Conservation (phyloP, 192 early-diverging fungal genomes). For the Coemansia aciculifera region DNA sequence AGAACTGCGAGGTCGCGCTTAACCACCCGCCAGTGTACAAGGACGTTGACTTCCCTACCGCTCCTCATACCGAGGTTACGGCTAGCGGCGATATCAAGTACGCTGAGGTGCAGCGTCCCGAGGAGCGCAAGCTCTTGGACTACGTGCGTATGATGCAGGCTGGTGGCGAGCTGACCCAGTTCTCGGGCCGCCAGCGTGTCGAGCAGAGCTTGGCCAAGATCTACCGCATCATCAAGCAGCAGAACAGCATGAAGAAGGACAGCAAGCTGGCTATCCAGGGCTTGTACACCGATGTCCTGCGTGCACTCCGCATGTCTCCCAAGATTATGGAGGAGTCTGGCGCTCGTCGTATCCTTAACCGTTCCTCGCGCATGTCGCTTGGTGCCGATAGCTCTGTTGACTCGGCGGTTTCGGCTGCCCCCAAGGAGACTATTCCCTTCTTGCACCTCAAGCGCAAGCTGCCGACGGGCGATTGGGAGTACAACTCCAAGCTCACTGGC, state of each 20-base stretch:
- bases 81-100: constrained; percentile 76
- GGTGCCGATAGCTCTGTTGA: constrained; percentile 13
- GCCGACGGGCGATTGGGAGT: constrained; percentile 25
- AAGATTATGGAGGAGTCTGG: constrained; percentile 65
- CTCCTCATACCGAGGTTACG: constrained; percentile 72
- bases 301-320: constrained; percentile 73
- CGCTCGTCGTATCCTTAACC: constrained; percentile 45
- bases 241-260: constrained; percentile 75
- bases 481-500: constrained; percentile 7
- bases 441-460: constrained; percentile 31
- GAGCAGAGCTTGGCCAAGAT: constrained; percentile 76
- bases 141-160: constrained; percentile 88
- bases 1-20: constrained; percentile 78
- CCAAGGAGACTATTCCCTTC: constrained; percentile 70
- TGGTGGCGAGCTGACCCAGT: constrained; percentile 70
- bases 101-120: constrained; percentile 72
- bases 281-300: constrained; percentile 79
- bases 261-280: constrained; percentile 75
- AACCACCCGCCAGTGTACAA: constrained; percentile 70
- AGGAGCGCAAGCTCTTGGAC: constrained; percentile 86
- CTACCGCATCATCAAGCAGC: constrained; percentile 76
- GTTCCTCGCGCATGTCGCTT: constrained; percentile 32
- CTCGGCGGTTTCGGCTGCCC: constrained; percentile 63
- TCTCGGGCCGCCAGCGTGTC: constrained; percentile 73
- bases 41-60: constrained; percentile 58